These are phyloP conservation scores for Actinidia chinensis DNA, from an alignment of 179 eudicot genomes.

Conservation along the genomic window DNA sequence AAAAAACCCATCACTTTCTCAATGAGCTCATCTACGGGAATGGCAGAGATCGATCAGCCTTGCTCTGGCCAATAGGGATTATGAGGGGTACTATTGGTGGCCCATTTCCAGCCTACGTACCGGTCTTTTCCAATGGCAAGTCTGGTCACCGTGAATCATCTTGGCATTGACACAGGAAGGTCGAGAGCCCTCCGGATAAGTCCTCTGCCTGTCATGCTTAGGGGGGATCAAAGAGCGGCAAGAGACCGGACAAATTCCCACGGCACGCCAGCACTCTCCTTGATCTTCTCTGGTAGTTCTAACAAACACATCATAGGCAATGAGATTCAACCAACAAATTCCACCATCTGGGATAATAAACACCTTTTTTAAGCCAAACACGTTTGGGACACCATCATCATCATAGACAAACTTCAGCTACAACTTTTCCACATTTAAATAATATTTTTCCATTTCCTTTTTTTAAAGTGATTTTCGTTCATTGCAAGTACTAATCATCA, in stretches of 20 bases:
- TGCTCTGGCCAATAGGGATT: constrained; percentile 65
- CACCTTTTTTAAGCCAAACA: too few species aligned
- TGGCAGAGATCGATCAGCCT: constrained; percentile 53
- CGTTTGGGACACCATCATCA: too few species aligned
- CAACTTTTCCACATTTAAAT: too few species aligned
- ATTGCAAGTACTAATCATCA: too few species aligned
- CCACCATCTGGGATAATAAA: too few species aligned
- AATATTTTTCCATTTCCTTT: too few species aligned
- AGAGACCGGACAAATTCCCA: constrained; percentile 84
- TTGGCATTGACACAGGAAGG: constrained; percentile 86
- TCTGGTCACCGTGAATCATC: constrained; percentile 95
- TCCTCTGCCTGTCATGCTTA: constrained; percentile 92
- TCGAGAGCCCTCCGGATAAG: constrained; percentile 75
- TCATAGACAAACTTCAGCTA: too few species aligned
- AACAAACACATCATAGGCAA: constrained; percentile 2
- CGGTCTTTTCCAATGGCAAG: constrained; percentile 90
- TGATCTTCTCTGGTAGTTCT: constrained; percentile 65
- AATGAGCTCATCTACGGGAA: constrained; percentile 76
- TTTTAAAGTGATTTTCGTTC: too few species aligned
- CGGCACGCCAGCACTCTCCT: constrained; percentile 62
- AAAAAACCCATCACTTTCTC: constrained; percentile 89
- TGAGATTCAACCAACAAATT: neutral
- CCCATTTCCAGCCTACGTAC: constrained; percentile 95
- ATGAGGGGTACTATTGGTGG: constrained; percentile 90
- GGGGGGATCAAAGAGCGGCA: constrained; percentile 94